These are phyloP conservation scores for Hypoxylon sp. DNA, from an alignment of 2,329 filamentous ascomycete genomes.

Conservation along the genomic window DNA sequence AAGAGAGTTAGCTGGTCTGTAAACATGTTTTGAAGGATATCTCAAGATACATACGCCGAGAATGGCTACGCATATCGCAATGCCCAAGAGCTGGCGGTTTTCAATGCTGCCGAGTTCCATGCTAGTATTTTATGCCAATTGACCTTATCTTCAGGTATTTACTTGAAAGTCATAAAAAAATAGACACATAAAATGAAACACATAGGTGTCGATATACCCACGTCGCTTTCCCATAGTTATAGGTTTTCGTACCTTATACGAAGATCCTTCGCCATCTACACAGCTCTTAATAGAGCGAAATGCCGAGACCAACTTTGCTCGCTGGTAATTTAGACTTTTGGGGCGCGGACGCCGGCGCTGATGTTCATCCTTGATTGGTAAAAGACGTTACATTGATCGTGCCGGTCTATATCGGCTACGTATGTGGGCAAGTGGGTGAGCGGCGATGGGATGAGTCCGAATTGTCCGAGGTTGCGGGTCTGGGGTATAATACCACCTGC, in stretches of 20 bases:
- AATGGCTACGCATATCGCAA: constrained; percentile 12
- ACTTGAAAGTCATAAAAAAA: background rate
- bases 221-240: background rate
- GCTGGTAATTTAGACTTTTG: background rate
- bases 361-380: constrained; percentile 19
- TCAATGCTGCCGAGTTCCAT: constrained; percentile 27
- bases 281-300: constrained; percentile 6
- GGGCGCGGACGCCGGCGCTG: constrained; percentile 4
- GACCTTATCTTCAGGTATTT: background rate
- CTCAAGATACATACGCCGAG: constrained; percentile 22
- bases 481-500: background rate
- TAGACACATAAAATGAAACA: background rate
- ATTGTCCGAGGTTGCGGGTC: constrained; percentile 19
- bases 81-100: constrained; percentile 10
- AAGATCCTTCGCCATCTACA: background rate
- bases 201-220: background rate
- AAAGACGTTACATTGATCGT: background rate
- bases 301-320: constrained; percentile 15
- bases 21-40: background rate
- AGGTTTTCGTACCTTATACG: background rate
- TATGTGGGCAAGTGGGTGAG: constrained; percentile 2
- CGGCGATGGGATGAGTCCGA: constrained; percentile 17
- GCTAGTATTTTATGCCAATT: background rate
- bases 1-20: constrained; percentile 15
- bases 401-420: background rate